Evolutionary conservation across 2,329 filamentous ascomycete species (phyloP).

Genomic region (Colletotrichum theobromicola): DNA sequence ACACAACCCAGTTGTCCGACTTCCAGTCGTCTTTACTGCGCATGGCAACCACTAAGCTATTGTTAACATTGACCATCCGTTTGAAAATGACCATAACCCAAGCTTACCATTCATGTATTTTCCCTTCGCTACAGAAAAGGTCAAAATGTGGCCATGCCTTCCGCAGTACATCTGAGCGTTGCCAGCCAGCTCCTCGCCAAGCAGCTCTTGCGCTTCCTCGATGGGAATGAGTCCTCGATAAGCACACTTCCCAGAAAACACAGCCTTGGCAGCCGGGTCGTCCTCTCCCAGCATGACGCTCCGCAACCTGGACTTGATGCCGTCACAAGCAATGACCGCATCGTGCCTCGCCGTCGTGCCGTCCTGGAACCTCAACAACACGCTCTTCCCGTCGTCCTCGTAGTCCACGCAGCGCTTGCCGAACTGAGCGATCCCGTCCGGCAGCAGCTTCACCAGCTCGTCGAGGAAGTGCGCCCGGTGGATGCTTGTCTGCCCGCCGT

Average conservation of each 20-base stretch:
- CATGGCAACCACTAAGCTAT: not conserved
- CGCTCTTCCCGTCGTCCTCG: constrained; percentile 11
- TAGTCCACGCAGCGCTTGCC: constrained; percentile 30
- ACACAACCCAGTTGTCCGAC: constrained; percentile 10
- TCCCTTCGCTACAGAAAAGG: constrained; percentile 62
- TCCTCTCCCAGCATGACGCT: constrained; percentile 52
- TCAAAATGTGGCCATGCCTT: constrained; percentile 59
- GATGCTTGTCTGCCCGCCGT: constrained; percentile 1
- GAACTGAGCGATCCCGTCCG: constrained; percentile 29
- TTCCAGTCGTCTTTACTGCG: constrained; percentile 6
- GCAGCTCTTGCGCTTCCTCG: constrained; percentile 51
- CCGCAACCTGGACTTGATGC: constrained; percentile 57
- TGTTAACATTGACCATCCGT: not conserved
- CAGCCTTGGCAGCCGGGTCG: constrained; percentile 39
- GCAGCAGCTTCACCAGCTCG: constrained; percentile 42
- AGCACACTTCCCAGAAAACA: constrained; percentile 62
- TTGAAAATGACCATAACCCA: too few relatives aligned
- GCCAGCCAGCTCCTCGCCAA: constrained; percentile 43
- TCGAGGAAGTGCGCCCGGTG: constrained; percentile 30
- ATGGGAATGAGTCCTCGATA: constrained; percentile 57
- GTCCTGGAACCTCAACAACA: constrained; percentile 41
- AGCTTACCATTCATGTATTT: constrained; percentile 51
- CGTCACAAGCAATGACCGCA: constrained; percentile 61
- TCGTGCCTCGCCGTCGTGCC: constrained; percentile 42
- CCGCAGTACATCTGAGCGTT: constrained; percentile 59